phyloP scores from a whole-genome alignment of 441 rosid species.

The Biscutella auriculata region DNA sequence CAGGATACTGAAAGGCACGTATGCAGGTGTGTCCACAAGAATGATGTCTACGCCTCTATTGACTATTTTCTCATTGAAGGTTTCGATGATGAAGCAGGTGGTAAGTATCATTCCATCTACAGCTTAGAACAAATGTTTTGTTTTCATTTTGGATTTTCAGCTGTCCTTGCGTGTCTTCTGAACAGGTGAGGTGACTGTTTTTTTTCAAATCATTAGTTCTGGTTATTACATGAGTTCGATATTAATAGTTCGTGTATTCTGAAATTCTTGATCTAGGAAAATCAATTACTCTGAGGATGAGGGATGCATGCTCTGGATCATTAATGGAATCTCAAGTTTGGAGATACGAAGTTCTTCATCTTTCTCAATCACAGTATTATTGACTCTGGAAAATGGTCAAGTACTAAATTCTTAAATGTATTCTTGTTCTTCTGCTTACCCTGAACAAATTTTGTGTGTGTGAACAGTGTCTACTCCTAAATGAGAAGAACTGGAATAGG shows the following conservation, averaged over 20 bases:
- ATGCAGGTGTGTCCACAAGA: conserved; percentile 32
- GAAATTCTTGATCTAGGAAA: conserved; percentile 31
- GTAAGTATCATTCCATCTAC: conserved; percentile 21
- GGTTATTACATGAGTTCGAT: neutral
- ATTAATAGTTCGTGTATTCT: neutral
- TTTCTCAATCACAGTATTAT: conserved; percentile 46
- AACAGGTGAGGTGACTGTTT: conserved; percentile 54
- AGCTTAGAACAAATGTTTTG: neutral
- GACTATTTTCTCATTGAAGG: conserved; percentile 61
- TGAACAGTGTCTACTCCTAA: conserved; percentile 36
- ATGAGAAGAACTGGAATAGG: conserved; percentile 33
- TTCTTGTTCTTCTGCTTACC: neutral
- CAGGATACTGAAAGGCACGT: conserved; percentile 60
- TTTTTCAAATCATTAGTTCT: neutral
- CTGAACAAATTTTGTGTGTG: too few species aligned
- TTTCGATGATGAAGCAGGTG: conserved; percentile 52
- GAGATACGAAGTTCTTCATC: conserved; percentile 36
- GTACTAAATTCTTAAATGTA: neutral
- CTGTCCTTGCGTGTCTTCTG: neutral
- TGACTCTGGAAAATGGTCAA: conserved; percentile 57
- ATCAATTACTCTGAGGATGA: conserved; percentile 27
- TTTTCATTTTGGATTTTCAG: conserved; percentile 5
- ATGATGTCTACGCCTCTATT: conserved; percentile 44
- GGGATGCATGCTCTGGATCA: conserved; percentile 32
- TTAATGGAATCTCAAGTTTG: conserved; percentile 24